Evolutionary conservation across 352 stramenopile genomes (phyloP).

Genomic region (Pythium coloratum): DNA sequence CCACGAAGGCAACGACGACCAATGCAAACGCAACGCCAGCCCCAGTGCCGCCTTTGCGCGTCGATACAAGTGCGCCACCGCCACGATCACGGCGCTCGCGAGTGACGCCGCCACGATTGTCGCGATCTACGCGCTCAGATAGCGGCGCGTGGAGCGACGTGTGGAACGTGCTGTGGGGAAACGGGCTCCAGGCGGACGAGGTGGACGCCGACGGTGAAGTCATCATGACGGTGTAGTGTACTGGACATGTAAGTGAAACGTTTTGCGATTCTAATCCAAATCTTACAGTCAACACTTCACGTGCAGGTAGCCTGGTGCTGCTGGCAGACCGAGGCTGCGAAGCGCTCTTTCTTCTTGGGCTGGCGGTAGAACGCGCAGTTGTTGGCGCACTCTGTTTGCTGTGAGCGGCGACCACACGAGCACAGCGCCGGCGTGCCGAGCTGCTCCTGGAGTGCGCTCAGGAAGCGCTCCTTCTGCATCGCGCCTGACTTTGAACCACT

Average conservation of each 20-base stretch:
- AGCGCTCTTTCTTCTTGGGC: slow-evolving; percentile 55
- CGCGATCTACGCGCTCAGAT: slow-evolving; percentile 1
- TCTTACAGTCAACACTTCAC: not conserved
- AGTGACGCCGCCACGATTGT: slow-evolving; percentile 25
- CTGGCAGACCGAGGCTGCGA: slow-evolving; percentile 57
- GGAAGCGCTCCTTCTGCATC: slow-evolving; percentile 42
- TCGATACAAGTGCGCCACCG: slow-evolving; percentile 23
- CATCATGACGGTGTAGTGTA: slow-evolving; percentile 78
- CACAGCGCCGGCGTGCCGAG: slow-evolving; percentile 56
- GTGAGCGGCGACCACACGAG: slow-evolving; percentile 36
- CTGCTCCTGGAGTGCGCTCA: slow-evolving; percentile 48
- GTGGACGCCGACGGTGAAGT: slow-evolving; percentile 59
- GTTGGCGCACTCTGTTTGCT: slow-evolving; percentile 46
- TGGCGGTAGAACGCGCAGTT: slow-evolving; percentile 74
- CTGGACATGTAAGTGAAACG: not conserved
- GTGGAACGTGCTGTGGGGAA: slow-evolving; percentile 54
- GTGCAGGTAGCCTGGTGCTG: slow-evolving; percentile 40
- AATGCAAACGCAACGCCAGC: not conserved
- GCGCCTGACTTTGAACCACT: slow-evolving; percentile 11
- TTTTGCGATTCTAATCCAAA: not conserved
- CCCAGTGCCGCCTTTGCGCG: slow-evolving; percentile 1
- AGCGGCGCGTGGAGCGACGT: slow-evolving; percentile 33
- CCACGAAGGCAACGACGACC: not conserved
- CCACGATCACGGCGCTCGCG: slow-evolving; percentile 30
- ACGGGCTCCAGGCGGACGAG: slow-evolving; percentile 46